These are phyloP conservation scores for Truncatella angustata DNA, from an alignment of 2,329 filamentous ascomycete genomes.

Conservation along the genomic window DNA sequence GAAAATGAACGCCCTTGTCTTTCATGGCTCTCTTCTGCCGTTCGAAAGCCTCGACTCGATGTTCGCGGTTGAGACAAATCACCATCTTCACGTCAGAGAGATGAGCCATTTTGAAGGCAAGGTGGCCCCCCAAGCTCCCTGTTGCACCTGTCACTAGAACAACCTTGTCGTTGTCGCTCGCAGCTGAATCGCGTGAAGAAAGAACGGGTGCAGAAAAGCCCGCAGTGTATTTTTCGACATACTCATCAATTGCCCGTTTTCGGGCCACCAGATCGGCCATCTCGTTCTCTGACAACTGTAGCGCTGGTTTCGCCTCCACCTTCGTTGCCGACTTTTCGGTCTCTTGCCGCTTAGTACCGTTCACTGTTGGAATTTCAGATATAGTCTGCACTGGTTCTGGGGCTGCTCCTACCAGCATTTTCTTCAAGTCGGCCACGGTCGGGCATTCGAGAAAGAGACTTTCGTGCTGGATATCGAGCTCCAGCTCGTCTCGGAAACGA, in stretches of 20 bases:
- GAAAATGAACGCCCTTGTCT: conserved; percentile 1
- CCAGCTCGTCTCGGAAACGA: neutral
- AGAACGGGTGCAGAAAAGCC: conserved; percentile 3
- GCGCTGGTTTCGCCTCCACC: conserved; percentile 10
- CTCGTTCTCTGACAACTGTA: conserved; percentile 12
- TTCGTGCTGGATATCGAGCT: neutral
- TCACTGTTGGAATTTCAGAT: neutral
- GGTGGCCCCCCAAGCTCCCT: conserved; percentile 2
- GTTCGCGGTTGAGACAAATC: conserved; percentile 8
- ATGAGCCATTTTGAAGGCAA: neutral
- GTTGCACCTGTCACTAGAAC: conserved; percentile 10
- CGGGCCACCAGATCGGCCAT: too few species aligned
- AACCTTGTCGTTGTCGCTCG: neutral
- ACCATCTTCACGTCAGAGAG: neutral
- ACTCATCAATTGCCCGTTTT: conserved; percentile 10
- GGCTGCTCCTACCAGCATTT: conserved; percentile 21
- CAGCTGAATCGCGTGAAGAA: neutral
- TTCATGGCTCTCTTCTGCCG: conserved; percentile 7
- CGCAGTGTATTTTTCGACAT: conserved; percentile 12
- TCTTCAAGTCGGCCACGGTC: conserved; percentile 17
- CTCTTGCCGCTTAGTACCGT: neutral
- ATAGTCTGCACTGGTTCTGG: neutral
- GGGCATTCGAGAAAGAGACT: neutral
- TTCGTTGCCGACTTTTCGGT: neutral
- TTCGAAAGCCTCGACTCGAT: neutral